These are phyloP conservation scores for Puccinia sorghi DNA, from an alignment of 1,284 basidiomycete genomes.

Conservation along the genomic window DNA sequence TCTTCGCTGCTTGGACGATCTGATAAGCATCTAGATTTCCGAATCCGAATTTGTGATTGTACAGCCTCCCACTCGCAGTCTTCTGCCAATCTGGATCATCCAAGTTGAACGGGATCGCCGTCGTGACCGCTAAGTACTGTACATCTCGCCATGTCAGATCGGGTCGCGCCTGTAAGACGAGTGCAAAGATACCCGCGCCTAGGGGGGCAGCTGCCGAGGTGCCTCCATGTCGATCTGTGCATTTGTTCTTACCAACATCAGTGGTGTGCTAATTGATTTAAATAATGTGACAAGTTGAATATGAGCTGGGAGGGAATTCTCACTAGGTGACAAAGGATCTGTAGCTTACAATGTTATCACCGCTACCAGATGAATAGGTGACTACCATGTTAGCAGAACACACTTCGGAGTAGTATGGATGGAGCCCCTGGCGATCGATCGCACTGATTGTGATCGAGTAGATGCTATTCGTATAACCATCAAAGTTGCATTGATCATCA, in stretches of 20 bases:
- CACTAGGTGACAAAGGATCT: background rate
- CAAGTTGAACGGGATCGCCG: conserved; percentile 74
- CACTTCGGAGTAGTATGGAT: conserved; percentile 95
- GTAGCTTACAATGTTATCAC: conserved; percentile 78
- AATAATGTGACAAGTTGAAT: conserved; percentile 11
- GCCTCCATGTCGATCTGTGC: conserved; percentile 83
- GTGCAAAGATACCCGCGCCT: conserved; percentile 83
- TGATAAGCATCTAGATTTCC: conserved; percentile 81
- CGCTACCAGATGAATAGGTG: conserved; percentile 93
- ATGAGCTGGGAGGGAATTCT: background rate
- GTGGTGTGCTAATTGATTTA: conserved; percentile 74
- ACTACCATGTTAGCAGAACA: conserved; percentile 97
- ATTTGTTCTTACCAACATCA: conserved; percentile 82
- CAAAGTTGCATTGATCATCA: conserved; percentile 98
- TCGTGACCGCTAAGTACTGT: conserved; percentile 83
- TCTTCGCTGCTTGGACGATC: conserved; percentile 77
- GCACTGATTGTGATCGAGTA: conserved; percentile 95
- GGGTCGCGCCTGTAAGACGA: conserved; percentile 80
- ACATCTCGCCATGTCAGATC: conserved; percentile 97
- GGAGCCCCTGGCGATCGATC: conserved; percentile 84
- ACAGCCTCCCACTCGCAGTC: conserved; percentile 75
- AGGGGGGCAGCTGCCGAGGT: conserved; percentile 98
- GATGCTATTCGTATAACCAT: conserved; percentile 98
- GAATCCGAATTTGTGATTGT: conserved; percentile 97
- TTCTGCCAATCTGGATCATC: conserved; percentile 91